Evolutionary conservation across 2,329 filamentous ascomycete genomes (phyloP).

Genomic region (Aspergillus ustus): DNA sequence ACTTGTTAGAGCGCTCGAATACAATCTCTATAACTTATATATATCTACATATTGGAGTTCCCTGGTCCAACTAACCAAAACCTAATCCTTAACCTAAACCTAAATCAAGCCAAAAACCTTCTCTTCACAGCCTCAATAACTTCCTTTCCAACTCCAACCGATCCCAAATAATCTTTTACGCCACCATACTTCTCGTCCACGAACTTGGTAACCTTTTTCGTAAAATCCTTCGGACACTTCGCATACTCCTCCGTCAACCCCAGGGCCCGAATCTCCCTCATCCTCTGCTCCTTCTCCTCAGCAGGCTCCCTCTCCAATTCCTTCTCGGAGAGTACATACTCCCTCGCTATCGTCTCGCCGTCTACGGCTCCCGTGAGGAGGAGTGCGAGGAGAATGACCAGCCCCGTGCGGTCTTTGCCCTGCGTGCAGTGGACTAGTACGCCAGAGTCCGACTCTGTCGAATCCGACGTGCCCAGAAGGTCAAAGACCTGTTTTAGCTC

Average conservation of each 20-base stretch:
- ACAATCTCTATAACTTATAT: not conserved
- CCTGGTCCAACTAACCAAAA: not conserved
- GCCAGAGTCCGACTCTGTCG: not conserved
- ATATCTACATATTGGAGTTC: not conserved
- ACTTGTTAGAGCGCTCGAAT: not conserved
- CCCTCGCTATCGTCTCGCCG: conserved; percentile 64
- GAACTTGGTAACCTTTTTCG: conserved; percentile 62
- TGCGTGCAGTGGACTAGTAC: conserved; percentile 82
- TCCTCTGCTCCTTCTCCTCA: conserved; percentile 64
- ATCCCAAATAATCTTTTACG: conserved; percentile 66
- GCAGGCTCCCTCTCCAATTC: conserved; percentile 65
- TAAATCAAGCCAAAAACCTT: conserved; percentile 31
- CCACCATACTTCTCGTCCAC: conserved; percentile 68
- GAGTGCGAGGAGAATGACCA: conserved; percentile 70
- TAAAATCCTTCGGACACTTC: conserved; percentile 67
- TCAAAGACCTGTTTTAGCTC: conserved; percentile 73
- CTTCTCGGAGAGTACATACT: conserved; percentile 71
- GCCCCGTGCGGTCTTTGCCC: conserved; percentile 82
- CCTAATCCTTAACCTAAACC: not conserved
- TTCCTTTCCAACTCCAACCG: conserved; percentile 60
- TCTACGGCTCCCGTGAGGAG: conserved; percentile 63
- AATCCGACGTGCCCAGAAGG: conserved; percentile 53
- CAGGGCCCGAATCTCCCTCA: conserved; percentile 71
- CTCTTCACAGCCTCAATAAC: conserved; percentile 47
- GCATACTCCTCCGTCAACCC: conserved; percentile 77